Base-by-base conservation (phyloP, 495 filamentous ascomycete genomes). In the Acidomyces sp. region DNA sequence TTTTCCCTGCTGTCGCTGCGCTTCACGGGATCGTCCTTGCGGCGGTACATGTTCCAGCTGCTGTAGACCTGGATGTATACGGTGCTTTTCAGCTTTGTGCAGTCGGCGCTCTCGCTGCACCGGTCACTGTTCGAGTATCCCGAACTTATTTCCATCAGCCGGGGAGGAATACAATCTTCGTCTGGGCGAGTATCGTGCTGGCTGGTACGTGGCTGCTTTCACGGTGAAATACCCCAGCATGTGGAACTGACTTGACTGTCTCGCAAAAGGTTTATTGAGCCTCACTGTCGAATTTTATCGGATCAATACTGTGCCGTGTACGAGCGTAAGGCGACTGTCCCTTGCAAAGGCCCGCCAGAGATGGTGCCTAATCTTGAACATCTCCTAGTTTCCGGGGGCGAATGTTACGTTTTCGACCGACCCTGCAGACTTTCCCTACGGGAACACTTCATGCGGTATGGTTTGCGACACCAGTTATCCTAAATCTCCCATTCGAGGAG, bases 21-120 rank as follows among this genome's bases (percentile, higher is more conserved):
- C 43, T 78, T 15, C 74, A 78, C 41, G 71, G 56, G 6, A 68
- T 78, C 46, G 69, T 72, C 17, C 63, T 78, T 4, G 69, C 71
- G 1, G 56, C 61, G 3, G 22, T 72, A 18, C 71, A 77, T 52
- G 54, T 64, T 20, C 25, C 36, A 74, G 71, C 57, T 21, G 72
- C 70, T 26, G 62, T 77, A 15, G 74, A 78, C 48, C 72, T 78
- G 72, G 74, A 78, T 50, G 57, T 78, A 3, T 78, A 71, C 21
- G 74, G 74, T 1, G 70, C 73, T 15, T 74, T 78, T 34, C 73
- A 78, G 45, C 52, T 75, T 4, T 78, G 74, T 44, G 64, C 72
- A 3, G 74, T 78, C 34, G 74, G 70, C 23, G 70, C 75, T 21
- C 45, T 78, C 7, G 67, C 73, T 1, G 73, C 72, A 12, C 74